Base-by-base conservation (phyloP, 164 flowering plant genomes). In the Vitis amurensis region DNA sequence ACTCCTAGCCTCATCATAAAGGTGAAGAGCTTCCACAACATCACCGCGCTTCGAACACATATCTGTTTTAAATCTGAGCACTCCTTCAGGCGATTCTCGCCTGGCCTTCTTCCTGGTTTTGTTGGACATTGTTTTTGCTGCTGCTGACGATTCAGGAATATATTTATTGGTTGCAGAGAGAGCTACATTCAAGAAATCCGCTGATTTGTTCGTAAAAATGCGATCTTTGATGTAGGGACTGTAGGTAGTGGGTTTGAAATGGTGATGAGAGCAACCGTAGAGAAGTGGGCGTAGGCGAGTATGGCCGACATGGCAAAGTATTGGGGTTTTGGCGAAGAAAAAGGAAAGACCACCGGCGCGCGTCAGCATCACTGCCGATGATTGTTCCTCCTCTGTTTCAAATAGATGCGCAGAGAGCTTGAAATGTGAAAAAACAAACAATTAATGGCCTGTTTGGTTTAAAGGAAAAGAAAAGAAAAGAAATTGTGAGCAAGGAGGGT, bases 1-100 rank as follows among this genome's bases (percentile, higher is more conserved):
- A 6, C 64, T 67, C 61, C 80, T 63, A n/a, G 97, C 99, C 55
- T 87, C 91, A 17, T 91, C 89, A 66, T 91, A 94, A 47, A 91
- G 82, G 5, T 76, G 71, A 70, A 94, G 84, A 1, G 93, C 98
- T 75, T 84, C 88, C 8, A 51, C 71, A 11, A 89, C 66, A 53
- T 91, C 79, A 0, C 89, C 84, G 1, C 66, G 37, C 82, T 78
- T 90, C 0, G 99, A 91, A 71, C 98, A 95, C 82, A 71, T 76
- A 56, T 86, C 90, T 16, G 93, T 84, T 61, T 84, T 77, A 52
- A 48, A 17, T 11, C 72, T 80, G 14, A 95, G 91, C 49, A 83
- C 31, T n/a, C 71, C 66, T 59, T 86, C 94, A 0, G 99, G 97
- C 11, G 88, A 71, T 23, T 85, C 90, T 10, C 80, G 75, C 4